Evolutionary conservation across 805 yeast genomes (phyloP).

Genomic region (Wickerhamomyces queroliae): DNA sequence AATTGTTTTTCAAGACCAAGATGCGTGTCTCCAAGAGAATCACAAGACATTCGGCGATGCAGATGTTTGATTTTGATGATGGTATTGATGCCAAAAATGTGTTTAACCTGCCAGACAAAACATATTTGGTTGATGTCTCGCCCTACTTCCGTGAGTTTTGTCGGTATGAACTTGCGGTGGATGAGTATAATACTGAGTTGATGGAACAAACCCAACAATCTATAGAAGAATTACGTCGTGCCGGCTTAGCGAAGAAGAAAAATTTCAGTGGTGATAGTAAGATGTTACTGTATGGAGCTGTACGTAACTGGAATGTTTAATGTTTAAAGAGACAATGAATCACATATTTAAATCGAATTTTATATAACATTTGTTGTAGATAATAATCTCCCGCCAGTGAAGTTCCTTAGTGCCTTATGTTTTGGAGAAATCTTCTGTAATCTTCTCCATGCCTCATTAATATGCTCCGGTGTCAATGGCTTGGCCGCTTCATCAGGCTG

Average conservation of each 20-base stretch:
- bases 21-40: constrained; percentile 7
- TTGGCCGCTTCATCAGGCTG: constrained; percentile 81
- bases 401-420: constrained; percentile 62
- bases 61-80: constrained; percentile 4
- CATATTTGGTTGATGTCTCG: constrained; percentile 15
- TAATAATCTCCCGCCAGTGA: constrained; percentile 43
- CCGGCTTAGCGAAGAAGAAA: background rate
- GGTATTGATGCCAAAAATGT: constrained; percentile 7
- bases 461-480: constrained; percentile 75
- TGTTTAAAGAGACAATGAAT: background rate
- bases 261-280: constrained; percentile 1
- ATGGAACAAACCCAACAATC: background rate
- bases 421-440: constrained; percentile 54
- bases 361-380: constrained; percentile 29
- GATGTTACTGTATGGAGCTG: constrained; percentile 3
- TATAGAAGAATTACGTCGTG: constrained; percentile 1
- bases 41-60: constrained; percentile 8
- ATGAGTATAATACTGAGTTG: constrained; percentile 2
- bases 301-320: constrained; percentile 1
- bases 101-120: constrained; percentile 9
- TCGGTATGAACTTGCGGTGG: constrained; percentile 9
- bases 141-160: constrained; percentile 20
- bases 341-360: background rate
- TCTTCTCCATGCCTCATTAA: constrained; percentile 85
- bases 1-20: constrained; percentile 10